A percentile compares a stretch with the other conserved stretches of the same genome.
Evolutionary conservation across 345 rosid genomes (phyloP).

Genomic region (Erodium maritimum): DNA sequence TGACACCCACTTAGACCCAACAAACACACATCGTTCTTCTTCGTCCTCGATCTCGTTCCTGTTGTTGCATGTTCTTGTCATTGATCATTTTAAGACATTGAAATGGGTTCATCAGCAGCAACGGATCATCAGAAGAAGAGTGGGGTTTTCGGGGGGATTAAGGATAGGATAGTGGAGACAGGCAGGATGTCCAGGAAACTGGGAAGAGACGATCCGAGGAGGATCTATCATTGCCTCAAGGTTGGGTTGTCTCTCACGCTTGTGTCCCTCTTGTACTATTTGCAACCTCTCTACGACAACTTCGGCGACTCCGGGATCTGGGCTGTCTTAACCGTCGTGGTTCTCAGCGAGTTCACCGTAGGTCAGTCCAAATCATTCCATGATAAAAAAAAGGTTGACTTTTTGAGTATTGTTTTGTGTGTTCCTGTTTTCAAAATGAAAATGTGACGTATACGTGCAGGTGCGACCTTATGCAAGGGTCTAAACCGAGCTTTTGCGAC

Average conservation of each 20-base stretch:
- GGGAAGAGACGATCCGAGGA: slow-evolving; percentile 31
- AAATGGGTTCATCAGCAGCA: too few species aligned
- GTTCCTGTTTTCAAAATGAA: not conserved
- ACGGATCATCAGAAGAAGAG: too few species aligned
- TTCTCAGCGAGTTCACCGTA: slow-evolving; percentile 23
- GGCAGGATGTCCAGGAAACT: slow-evolving; percentile 1
- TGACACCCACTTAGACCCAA: too few species aligned
- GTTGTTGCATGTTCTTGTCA: too few species aligned
- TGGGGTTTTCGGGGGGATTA: too few species aligned
- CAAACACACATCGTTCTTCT: too few species aligned
- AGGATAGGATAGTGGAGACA: too few species aligned
- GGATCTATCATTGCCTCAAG: slow-evolving; percentile 26
- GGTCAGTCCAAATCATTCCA: not conserved
- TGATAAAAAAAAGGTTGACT: not conserved
- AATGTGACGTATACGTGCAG: slow-evolving; percentile 1
- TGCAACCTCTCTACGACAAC: slow-evolving; percentile 12
- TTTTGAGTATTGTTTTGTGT: not conserved
- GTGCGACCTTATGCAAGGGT: slow-evolving; percentile 30
- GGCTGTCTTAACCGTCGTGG: slow-evolving; percentile 33
- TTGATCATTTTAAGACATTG: too few species aligned
- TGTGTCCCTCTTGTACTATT: slow-evolving; percentile 28
- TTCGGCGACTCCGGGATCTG: slow-evolving; percentile 25
- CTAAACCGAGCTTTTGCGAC: slow-evolving; percentile 31
- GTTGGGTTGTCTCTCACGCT: slow-evolving; percentile 26
- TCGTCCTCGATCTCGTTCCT: too few species aligned